These are phyloP conservation scores for Leishmania lainsoni DNA, from an alignment of 208 protist species.

Conservation along the genomic window DNA sequence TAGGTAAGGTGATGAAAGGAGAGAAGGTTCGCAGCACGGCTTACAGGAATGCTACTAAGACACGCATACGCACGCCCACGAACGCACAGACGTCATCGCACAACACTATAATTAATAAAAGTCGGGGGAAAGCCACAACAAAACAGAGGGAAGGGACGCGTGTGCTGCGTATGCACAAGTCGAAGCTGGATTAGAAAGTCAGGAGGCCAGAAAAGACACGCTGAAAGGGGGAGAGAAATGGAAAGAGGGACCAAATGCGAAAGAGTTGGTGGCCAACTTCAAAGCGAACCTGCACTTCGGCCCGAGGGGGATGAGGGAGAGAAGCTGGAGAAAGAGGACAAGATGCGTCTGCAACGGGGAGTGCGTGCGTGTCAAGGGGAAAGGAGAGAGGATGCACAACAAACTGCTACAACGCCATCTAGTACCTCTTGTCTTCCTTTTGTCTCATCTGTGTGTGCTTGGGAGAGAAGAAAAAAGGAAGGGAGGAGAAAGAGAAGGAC, in stretches of 20 bases:
- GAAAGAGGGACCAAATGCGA: neutral
- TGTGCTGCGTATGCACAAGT: neutral
- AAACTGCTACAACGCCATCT: neutral
- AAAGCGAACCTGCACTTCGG: neutral
- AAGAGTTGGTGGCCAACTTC: neutral
- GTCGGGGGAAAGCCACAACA: neutral
- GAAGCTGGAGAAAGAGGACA: neutral
- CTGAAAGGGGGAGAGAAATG: neutral
- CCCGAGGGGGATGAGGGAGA: neutral
- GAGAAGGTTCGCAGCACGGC: too few relatives aligned
- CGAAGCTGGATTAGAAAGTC: too few relatives aligned
- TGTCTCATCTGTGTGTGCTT: neutral
- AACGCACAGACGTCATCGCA: too few relatives aligned
- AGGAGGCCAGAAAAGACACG: neutral
- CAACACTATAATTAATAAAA: too few relatives aligned
- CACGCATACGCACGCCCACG: too few relatives aligned
- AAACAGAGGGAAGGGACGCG: constrained; percentile 9
- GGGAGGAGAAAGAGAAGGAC: neutral
- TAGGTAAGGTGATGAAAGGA: too few relatives aligned
- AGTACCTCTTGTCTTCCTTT: neutral
- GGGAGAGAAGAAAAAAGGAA: neutral
- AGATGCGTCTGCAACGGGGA: neutral
- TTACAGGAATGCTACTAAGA: too few relatives aligned
- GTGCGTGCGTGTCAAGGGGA: neutral
- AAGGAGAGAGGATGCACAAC: neutral